Evolutionary conservation across 805 yeast genomes (phyloP), one percentile per base, ranked within the genome.

Genomic region (Wickerhamiella nectarea): DNA sequence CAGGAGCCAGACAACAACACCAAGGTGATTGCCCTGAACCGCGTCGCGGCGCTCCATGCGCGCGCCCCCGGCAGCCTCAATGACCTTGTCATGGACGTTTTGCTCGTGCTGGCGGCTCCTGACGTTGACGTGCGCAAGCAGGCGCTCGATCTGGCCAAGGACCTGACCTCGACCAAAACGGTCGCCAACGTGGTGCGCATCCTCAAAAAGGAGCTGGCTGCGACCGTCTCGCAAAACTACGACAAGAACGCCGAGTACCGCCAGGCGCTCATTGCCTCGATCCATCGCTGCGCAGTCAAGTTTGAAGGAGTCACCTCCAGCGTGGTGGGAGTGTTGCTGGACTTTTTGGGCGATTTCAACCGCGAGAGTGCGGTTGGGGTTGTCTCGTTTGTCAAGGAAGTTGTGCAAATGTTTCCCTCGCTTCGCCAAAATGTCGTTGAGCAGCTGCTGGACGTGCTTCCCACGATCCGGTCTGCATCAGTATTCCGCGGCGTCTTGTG

Each of bases 1-100:
- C 83, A 80, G 58, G 97, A 86, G 59, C 72, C 94, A n/a, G 97
- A 91, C 63, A 87, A 83, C 66, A 91, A 87, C 57, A 87, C 89
- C 54, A 93, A 93, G 64, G 72, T 91, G 51, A 87, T 89, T 56
- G 91, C 94, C 17, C 70, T 91, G 57, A 91, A 85, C 58, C 76
- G 93, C 61, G 78, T 91, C 48, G 74, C 74, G 53, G 85, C 80
- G 43, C 74, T 91, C 43, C 80, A 83, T 56, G 66, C 67, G 49
- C 72, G 71, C 49, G 75, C 78, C 58, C 89, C 91, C 18, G 95
- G 95, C 42, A 69, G 82, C 38, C 70, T 89, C 52, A 87, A 83
- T 57, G 93, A 82, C 46, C 70, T 82, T 49, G 76, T 84, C 21
- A 70, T 91, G 63, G 97, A 91, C 54, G 76, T 93, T 42, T 70